A percentile compares a stretch with the other conserved stretches of the same genome.
These are phyloP conservation scores for Dothistroma pini DNA, from an alignment of 2,329 filamentous ascomycete genomes.

Conservation along the genomic window DNA sequence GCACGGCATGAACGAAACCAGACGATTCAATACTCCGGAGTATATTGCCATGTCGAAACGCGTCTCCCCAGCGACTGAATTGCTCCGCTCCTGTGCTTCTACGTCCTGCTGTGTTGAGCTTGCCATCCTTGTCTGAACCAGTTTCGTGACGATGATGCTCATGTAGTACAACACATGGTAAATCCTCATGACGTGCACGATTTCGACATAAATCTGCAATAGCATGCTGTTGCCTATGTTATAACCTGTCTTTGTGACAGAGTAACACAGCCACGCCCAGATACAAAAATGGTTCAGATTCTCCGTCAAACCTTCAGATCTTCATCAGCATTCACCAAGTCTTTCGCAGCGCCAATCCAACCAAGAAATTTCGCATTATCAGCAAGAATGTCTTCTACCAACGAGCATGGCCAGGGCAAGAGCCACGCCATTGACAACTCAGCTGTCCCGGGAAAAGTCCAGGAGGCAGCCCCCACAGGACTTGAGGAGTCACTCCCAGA, in stretches of 20 bases:
- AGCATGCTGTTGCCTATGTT: neutral
- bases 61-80: neutral
- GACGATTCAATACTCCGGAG: neutral
- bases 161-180: neutral
- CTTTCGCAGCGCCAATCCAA: neutral
- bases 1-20: neutral
- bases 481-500: slow-evolving; percentile 1
- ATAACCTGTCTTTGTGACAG: neutral
- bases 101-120: neutral
- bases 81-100: neutral
- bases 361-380: neutral
- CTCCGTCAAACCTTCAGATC: neutral
- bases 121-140: neutral
- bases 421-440: neutral
- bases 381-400: neutral
- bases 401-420: slow-evolving; percentile 3
- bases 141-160: slow-evolving; percentile 2
- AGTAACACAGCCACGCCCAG: neutral
- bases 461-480: slow-evolving; percentile 1
- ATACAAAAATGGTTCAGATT: neutral
- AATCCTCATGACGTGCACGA: slow-evolving; percentile 2
- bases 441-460: neutral
- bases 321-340: neutral
- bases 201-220: neutral
- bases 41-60: neutral